A percentile compares a stretch with the other conserved stretches of the same genome.
phyloP scores from a whole-genome alignment of 1,284 basidiomycete species.

The Amylostereum areolatum region DNA sequence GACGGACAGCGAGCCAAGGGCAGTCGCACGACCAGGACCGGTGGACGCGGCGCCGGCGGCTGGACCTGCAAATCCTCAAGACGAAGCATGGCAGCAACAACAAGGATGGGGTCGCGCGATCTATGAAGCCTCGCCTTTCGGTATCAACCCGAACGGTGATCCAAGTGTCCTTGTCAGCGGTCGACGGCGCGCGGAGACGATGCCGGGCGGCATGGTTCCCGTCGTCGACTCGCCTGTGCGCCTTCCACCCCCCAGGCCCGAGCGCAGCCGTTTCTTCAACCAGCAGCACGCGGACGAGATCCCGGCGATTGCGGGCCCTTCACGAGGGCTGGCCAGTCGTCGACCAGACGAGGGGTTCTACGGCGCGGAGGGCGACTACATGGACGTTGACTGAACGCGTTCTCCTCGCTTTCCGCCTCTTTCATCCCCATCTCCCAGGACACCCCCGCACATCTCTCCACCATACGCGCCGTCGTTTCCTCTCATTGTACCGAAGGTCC shows the following conservation, averaged over 20 bases:
- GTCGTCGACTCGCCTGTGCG: constrained; percentile 9
- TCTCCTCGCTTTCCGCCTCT: too few relatives aligned
- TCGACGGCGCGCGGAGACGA: constrained; percentile 31
- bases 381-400: neutral
- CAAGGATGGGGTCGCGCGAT: constrained; percentile 14
- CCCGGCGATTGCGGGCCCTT: constrained; percentile 14
- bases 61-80: neutral
- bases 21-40: neutral
- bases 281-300: constrained; percentile 2
- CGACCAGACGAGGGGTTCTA: neutral
- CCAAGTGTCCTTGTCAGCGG: constrained; percentile 5
- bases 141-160: neutral
- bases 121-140: constrained; percentile 14
- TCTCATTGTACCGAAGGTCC: too few relatives aligned
- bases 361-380: neutral
- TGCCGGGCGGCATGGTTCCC: constrained; percentile 28
- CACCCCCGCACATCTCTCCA: too few relatives aligned
- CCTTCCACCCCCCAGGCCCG: constrained; percentile 1
- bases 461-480: too few relatives aligned
- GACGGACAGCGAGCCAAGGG: neutral
- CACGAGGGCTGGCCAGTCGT: constrained; percentile 2
- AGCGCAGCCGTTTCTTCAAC: constrained; percentile 7
- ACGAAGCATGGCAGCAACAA: neutral
- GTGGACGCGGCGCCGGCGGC: neutral
- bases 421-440: too few relatives aligned